Conservation (phyloP, 768 basidiomycete species). For the Arthromyces matolae region DNA sequence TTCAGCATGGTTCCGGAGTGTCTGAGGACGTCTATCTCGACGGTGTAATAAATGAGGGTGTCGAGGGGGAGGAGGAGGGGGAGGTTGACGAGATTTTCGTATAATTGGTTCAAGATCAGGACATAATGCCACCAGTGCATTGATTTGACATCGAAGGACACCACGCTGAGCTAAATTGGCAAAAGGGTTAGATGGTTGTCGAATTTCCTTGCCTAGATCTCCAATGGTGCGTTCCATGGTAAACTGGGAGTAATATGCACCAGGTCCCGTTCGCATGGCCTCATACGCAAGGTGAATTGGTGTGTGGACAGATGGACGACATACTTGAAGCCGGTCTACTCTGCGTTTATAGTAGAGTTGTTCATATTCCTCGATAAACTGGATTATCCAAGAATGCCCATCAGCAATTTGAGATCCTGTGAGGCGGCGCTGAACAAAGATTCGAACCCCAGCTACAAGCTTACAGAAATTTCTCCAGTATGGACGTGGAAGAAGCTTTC, state of each 20-base stretch:
- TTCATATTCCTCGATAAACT: conserved; percentile 28
- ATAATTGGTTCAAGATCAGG: no score
- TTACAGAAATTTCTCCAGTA: conserved; percentile 18
- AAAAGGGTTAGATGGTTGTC: no score
- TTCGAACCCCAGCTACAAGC: conserved; percentile 18
- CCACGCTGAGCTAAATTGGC: conserved; percentile 25
- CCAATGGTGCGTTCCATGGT: conserved; percentile 25
- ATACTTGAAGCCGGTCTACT: conserved; percentile 26
- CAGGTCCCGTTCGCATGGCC: conserved; percentile 17
- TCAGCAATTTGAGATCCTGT: conserved; percentile 10
- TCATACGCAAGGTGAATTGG: conserved; percentile 23
- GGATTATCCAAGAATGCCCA: conserved; percentile 13
- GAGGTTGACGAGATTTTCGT: no score
- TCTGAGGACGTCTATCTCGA: neutral
- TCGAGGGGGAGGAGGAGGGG: neutral
- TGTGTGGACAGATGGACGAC: conserved; percentile 26
- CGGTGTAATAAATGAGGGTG: neutral
- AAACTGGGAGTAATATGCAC: no score
- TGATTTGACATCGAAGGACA: conserved; percentile 14
- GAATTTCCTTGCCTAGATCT: conserved; percentile 23
- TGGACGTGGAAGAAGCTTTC: conserved; percentile 12
- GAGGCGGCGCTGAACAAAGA: conserved; percentile 20
- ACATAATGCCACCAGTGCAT: no score
- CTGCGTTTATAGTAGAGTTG: conserved; percentile 21
- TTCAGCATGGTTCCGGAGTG: neutral